phyloP scores from a whole-genome alignment of 2,329 filamentous ascomycete genomes.

The Paraphaeosphaeria sporulosa region DNA sequence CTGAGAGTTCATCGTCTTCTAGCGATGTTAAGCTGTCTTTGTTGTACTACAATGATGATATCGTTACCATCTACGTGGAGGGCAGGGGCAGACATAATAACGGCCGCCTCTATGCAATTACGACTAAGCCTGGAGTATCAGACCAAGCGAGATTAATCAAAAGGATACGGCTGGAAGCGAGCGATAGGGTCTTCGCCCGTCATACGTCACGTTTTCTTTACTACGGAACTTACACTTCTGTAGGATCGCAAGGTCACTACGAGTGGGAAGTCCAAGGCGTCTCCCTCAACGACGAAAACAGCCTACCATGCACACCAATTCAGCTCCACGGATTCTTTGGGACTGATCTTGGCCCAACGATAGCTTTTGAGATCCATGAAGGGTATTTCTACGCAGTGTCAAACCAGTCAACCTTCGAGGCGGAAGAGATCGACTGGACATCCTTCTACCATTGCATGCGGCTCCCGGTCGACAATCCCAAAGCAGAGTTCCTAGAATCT shows the following conservation, averaged over 20 bases:
- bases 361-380: slow-evolving; percentile 76
- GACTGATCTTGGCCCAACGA: slow-evolving; percentile 69
- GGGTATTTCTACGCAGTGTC: slow-evolving; percentile 74
- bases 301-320: slow-evolving; percentile 53
- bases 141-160: slow-evolving; percentile 49
- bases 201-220: slow-evolving; percentile 69
- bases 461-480: slow-evolving; percentile 63
- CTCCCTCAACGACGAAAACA: slow-evolving; percentile 49
- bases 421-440: slow-evolving; percentile 70
- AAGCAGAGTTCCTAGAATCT: slow-evolving; percentile 51
- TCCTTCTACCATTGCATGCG: slow-evolving; percentile 74
- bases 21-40: slow-evolving; percentile 52
- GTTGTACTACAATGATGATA: slow-evolving; percentile 43
- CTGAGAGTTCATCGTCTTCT: slow-evolving; percentile 14
- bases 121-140: slow-evolving; percentile 20
- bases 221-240: slow-evolving; percentile 69
- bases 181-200: slow-evolving; percentile 71
- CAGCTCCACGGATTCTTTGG: slow-evolving; percentile 68
- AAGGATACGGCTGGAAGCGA: slow-evolving; percentile 25
- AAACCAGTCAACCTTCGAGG: slow-evolving; percentile 68
- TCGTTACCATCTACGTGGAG: slow-evolving; percentile 39
- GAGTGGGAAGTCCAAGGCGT: slow-evolving; percentile 68
- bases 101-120: slow-evolving; percentile 37
- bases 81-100: slow-evolving; percentile 19
- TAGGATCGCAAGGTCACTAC: slow-evolving; percentile 61